These are phyloP conservation scores for Trichophyton equinum DNA, from an alignment of 2,329 filamentous ascomycete genomes.

Conservation along the genomic window DNA sequence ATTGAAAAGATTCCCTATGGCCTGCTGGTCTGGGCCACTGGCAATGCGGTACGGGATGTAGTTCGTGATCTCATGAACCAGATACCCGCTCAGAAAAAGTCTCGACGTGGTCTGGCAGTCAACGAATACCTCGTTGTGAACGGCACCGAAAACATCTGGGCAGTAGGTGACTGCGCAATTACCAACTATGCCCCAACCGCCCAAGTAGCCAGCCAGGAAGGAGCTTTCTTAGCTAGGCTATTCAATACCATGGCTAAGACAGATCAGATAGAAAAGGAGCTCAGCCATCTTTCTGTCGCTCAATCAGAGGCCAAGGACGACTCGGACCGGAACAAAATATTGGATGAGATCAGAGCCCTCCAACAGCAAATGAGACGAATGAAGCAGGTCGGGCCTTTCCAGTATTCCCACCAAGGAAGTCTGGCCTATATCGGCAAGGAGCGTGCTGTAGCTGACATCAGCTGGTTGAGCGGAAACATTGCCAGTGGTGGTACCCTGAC, in stretches of 20 bases:
- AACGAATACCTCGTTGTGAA: constrained; percentile 99
- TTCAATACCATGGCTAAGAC: constrained; percentile 99
- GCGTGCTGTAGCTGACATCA: constrained; percentile 92
- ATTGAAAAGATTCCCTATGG: constrained; percentile 78
- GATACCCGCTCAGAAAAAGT: constrained; percentile 90
- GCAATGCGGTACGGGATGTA: constrained; percentile 81
- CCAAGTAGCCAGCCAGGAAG: constrained; percentile 92
- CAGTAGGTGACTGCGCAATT: constrained; percentile 90
- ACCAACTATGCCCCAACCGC: constrained; percentile 96
- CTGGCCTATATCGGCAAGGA: constrained; percentile 97
- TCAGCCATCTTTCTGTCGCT: constrained; percentile 54
- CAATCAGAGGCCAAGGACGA: constrained; percentile 55
- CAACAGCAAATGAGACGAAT: constrained; percentile 79
- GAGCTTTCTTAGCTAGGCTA: constrained; percentile 81
- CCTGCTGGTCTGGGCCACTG: constrained; percentile 94
- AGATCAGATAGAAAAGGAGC: constrained; percentile 62
- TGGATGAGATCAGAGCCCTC: constrained; percentile 68
- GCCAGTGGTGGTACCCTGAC: constrained; percentile 87
- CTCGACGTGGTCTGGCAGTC: constrained; percentile 83
- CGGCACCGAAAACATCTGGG: constrained; percentile 94
- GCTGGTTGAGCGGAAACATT: constrained; percentile 94
- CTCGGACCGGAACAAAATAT: constrained; percentile 44
- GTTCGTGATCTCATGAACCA: constrained; percentile 84
- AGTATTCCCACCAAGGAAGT: constrained; percentile 95
- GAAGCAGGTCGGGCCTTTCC: constrained; percentile 93